Conservation (phyloP, 495 filamentous ascomycete genomes). For the Cercophora newfieldiana region DNA sequence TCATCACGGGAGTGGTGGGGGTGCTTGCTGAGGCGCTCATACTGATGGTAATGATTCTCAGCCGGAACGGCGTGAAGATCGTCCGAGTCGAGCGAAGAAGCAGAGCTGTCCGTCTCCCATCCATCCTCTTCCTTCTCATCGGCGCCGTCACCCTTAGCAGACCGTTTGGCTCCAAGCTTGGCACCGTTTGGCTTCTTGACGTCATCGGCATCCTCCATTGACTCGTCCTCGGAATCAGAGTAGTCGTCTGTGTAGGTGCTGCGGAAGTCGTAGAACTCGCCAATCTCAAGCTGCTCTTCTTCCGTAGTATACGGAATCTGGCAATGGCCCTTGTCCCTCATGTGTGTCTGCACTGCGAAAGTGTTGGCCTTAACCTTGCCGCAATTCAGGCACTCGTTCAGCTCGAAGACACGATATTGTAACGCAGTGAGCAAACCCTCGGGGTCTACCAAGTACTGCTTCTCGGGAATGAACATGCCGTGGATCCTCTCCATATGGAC, state of each 20-base stretch:
- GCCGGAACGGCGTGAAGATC: conserved; percentile 72
- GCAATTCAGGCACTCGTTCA: conserved; percentile 77
- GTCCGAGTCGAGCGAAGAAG: conserved; percentile 76
- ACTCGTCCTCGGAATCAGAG: conserved; percentile 65
- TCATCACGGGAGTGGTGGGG: conserved; percentile 66
- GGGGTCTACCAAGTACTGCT: conserved; percentile 73
- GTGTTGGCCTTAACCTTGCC: conserved; percentile 71
- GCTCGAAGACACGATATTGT: conserved; percentile 72
- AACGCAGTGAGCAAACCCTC: conserved; percentile 75
- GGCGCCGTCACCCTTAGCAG: conserved; percentile 50
- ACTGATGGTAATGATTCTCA: conserved; percentile 60
- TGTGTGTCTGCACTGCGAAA: conserved; percentile 83
- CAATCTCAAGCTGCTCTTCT: conserved; percentile 89
- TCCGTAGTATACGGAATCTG: conserved; percentile 91
- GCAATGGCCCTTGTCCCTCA: conserved; percentile 95
- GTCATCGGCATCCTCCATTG: conserved; percentile 47
- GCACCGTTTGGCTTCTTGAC: conserved; percentile 51
- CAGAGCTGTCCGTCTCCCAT: conserved; percentile 92
- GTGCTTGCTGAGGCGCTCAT: conserved; percentile 59
- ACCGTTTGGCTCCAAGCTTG: conserved; percentile 56
- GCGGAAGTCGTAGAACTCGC: conserved; percentile 97
- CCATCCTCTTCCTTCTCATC: conserved; percentile 34
- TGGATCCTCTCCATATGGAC: conserved; percentile 89
- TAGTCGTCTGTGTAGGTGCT: conserved; percentile 81
- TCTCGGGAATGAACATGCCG: conserved; percentile 95